Base-by-base conservation (phyloP, 1,284 basidiomycete species). In the Stygiomarasmius scandens region DNA sequence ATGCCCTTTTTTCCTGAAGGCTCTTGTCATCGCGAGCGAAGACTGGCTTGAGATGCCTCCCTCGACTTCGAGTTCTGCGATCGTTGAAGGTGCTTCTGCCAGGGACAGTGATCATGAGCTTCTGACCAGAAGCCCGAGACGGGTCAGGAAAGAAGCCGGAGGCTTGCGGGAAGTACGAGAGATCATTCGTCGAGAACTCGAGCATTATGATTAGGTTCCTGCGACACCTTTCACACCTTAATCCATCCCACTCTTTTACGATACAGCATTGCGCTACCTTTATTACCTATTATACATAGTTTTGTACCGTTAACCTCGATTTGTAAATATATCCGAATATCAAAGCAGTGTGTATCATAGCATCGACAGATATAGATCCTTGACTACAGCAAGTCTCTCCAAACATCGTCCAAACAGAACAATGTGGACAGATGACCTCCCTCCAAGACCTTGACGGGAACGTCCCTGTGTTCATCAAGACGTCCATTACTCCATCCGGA, bases 11-110 rank as follows among this genome's bases (percentile, higher is more conserved):
- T 92, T 92, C 75, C 69, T 93, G 55, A 84, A 78, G 64, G 76
- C 75, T 50, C 72, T 90, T 10, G 74, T 81, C 61, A 80, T 92
- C 19, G 81, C 74, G 8, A 82, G 84, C n/a, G 84, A 85, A 65
- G 87, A 88, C 54, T 92, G 89, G 90, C 73, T 92, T 8, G 90
- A 92, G 71, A 92, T 91, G 89, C 89, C 90, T 27, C 58, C 65
- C 52, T 59, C 61, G 51, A 59, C 50, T 19, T 49, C 56, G 20
- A 54, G 62, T n/a, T 61, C 61, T 23, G 58, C 62, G 22, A 63
- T 55, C 2, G 67, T 71, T 20, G 63, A 58, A 72, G 61, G 69
- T 43, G 83, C 75, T 54, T 77, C 71, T 45, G 73, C 66, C 14
- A 74, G 77, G 63, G 80, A 85, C 54, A 87, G 83, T 62, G 83